These are phyloP conservation scores for Amaranthus palmeri DNA, from an alignment of 148 eudicot genomes.

Conservation along the genomic window DNA sequence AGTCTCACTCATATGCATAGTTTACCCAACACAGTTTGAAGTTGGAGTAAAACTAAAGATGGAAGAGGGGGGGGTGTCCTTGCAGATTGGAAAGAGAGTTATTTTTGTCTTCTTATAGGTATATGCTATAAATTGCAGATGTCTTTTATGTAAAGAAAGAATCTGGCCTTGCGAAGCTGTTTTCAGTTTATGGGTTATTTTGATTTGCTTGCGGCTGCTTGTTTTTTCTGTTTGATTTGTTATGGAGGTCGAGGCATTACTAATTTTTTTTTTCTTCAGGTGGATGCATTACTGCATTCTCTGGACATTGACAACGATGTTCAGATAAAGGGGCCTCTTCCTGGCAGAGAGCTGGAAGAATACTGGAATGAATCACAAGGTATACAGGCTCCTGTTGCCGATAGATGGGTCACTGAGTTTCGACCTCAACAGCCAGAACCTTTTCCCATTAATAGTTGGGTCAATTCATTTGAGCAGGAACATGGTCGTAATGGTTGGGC, in stretches of 20 bases:
- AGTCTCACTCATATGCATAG: neutral
- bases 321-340: slow-evolving; percentile 58
- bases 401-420: slow-evolving; percentile 77
- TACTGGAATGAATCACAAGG: slow-evolving; percentile 94
- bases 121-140: neutral
- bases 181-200: neutral
- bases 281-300: slow-evolving; percentile 71
- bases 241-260: neutral
- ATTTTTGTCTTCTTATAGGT: neutral
- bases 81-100: neutral
- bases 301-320: slow-evolving; percentile 78
- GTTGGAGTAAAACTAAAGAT: neutral
- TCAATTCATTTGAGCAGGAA: slow-evolving; percentile 68
- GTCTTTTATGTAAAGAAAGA: neutral
- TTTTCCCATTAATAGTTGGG: slow-evolving; percentile 73
- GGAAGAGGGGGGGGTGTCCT: neutral
- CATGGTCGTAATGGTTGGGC: slow-evolving; percentile 94
- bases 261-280: slow-evolving; percentile 41
- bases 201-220: neutral
- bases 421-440: slow-evolving; percentile 38
- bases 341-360: slow-evolving; percentile 78
- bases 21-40: neutral
- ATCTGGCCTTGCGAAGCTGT: neutral
- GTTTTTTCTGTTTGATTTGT: neutral
- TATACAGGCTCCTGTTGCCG: slow-evolving; percentile 54